Evolutionary conservation across 176 grass and related monocot genomes (phyloP), one percentile per base, ranked within the genome.

Genomic region (Musa acuminata): DNA sequence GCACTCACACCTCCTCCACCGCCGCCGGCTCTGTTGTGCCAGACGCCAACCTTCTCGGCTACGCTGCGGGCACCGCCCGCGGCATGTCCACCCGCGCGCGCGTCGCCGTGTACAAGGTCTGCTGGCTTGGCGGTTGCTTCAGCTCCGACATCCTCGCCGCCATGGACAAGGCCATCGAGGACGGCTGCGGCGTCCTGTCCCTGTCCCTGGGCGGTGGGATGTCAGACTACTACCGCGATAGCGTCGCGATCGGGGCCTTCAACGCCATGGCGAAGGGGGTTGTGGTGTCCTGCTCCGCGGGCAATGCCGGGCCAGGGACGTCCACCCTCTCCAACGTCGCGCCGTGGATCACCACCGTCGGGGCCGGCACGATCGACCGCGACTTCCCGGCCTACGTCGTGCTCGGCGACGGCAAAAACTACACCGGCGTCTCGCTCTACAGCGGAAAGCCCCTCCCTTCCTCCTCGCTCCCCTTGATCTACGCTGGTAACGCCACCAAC

Each of bases 81-180:
- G 94, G 94, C 16, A 97, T 97, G 94, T 83, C 94, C n/a, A 72
- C 77, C 2, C 52, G 51, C 27, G 89, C 92, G 10, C 89, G 89
- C 77, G 78, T 96, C 11, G 89, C 92, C 0, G 78, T 48, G 3
- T 97, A 97, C 86, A 97, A 97, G 90, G 94, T 97, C 80, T 97
- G 94, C 79, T 97, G 94, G 94, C 76, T 80, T 14, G 87, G 87
- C 0, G 94, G 94, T 3, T 97, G 94, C 78, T 97, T 91, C 77
- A 91, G 90, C 84, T 93, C 94, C 0, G 94, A 97, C 82, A 97
- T 97, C 71, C 85, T 97, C 8, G 94, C 94, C 0, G 94, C 85
- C 0, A 90, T 97, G 78, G 94, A 97, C 60, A 84, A 82, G 23
- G 94, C 82, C 16, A 82, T 97, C 27, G 80, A 80, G 23, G 94